Conservation (phyloP, 1,284 basidiomycete species). For the Tilletia caries region DNA sequence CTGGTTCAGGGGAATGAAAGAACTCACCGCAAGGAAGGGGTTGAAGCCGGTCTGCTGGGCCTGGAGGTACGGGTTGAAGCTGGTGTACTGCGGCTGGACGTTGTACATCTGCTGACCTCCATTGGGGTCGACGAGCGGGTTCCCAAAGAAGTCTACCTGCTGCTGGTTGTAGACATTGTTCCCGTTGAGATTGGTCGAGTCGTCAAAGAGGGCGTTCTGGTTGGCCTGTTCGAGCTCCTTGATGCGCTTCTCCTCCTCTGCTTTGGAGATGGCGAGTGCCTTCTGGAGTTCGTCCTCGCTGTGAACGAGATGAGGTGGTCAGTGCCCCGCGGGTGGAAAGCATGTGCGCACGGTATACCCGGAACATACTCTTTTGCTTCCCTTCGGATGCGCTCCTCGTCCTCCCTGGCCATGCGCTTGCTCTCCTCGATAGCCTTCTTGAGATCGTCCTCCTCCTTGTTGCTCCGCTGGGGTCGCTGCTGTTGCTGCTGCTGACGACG, state of each 20-base stretch:
- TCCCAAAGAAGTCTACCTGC: conserved; percentile 46
- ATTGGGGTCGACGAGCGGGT: conserved; percentile 38
- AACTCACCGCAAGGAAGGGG: conserved; percentile 26
- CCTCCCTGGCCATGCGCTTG: conserved; percentile 53
- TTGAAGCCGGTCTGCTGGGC: conserved; percentile 56
- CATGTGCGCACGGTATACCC: no score
- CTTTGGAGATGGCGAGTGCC: conserved; percentile 77
- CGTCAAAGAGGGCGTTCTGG: conserved; percentile 77
- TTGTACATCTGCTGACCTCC: conserved; percentile 30
- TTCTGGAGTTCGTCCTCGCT: conserved; percentile 72
- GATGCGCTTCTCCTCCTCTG: conserved; percentile 62
- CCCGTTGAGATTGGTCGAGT: conserved; percentile 45
- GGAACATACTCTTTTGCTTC: conserved; percentile 36
- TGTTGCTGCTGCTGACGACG: conserved; percentile 72
- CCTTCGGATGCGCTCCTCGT: conserved; percentile 44
- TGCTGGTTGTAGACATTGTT: conserved; percentile 42
- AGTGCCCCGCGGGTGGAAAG: background rate
- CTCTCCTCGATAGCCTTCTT: conserved; percentile 57
- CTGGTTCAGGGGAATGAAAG: no score
- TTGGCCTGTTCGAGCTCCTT: conserved; percentile 68
- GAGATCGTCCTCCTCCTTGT: conserved; percentile 60
- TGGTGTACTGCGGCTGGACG: conserved; percentile 59
- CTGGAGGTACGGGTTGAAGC: conserved; percentile 59
- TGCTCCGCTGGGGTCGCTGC: conserved; percentile 42
- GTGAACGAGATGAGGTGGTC: conserved; percentile 16